Percentiles rank a stretch among this genome's conserved stretches.
phyloP scores from a whole-genome alignment of 208 protist species.

The Crithidia expoeki region DNA sequence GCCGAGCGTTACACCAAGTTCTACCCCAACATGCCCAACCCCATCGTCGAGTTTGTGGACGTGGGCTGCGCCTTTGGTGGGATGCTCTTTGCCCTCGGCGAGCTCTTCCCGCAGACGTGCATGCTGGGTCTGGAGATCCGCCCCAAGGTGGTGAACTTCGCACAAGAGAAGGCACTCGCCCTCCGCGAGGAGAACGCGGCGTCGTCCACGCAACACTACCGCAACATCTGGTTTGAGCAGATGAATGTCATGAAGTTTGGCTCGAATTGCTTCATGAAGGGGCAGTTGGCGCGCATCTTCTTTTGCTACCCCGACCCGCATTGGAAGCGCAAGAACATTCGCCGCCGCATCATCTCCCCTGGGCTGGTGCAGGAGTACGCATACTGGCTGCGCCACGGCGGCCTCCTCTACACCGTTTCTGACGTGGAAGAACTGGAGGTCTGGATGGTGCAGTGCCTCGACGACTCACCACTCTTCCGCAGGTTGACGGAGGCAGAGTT shows the following conservation, averaged over 20 bases:
- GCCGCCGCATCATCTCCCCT: conserved; percentile 96
- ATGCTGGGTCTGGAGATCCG: conserved; percentile 98
- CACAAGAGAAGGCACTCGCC: conserved; percentile 75
- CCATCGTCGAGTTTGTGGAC: conserved; percentile 90
- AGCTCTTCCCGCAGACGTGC: conserved; percentile 92
- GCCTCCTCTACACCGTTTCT: conserved; percentile 97
- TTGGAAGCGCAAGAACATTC: conserved; percentile 98
- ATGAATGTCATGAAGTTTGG: conserved; percentile 99
- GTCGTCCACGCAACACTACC: conserved; percentile 80
- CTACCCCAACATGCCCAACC: conserved; percentile 51
- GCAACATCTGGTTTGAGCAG: conserved; percentile 96
- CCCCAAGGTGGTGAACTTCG: conserved; percentile 93
- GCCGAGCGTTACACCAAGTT: conserved; percentile 38
- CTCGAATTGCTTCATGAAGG: conserved; percentile 97
- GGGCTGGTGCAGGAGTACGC: conserved; percentile 97
- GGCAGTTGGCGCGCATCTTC: conserved; percentile 95
- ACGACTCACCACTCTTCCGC: conserved; percentile 93
- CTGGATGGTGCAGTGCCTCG: conserved; percentile 94
- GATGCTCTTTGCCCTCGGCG: conserved; percentile 89
- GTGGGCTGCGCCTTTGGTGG: conserved; percentile 98
- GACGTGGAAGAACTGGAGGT: conserved; percentile 92
- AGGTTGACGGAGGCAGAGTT: conserved; percentile 78
- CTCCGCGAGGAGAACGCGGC: conserved; percentile 62
- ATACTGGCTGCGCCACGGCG: conserved; percentile 94
- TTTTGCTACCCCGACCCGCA: conserved; percentile 99